phyloP scores from a whole-genome alignment of 23 red algal species.

The Rhodosorus marinus region DNA sequence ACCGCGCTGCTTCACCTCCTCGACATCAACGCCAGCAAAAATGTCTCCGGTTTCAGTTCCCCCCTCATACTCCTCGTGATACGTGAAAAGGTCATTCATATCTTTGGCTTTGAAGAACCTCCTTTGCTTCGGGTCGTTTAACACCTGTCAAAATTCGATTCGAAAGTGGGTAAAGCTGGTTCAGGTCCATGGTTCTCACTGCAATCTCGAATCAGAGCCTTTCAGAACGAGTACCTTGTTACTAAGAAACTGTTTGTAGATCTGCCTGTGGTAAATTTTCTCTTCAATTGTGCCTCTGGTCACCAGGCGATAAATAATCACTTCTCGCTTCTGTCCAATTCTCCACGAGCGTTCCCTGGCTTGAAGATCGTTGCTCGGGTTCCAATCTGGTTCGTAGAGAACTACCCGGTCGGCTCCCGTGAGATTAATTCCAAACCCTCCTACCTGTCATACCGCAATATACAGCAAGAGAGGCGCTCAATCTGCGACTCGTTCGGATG shows the following conservation, averaged over 20 bases:
- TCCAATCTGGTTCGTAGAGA: constrained; percentile 93
- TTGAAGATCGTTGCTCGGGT: constrained; percentile 76
- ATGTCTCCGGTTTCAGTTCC: constrained; percentile 91
- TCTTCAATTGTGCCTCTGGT: constrained; percentile 96
- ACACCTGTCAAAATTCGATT: no score
- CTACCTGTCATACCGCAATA: no score
- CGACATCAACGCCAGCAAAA: constrained; percentile 29
- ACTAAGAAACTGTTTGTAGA: constrained; percentile 82
- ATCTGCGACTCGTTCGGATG: background rate
- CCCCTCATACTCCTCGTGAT: constrained; percentile 46
- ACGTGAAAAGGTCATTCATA: constrained; percentile 73
- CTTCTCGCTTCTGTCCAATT: constrained; percentile 71
- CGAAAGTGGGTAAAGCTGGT: no score
- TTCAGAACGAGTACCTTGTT: constrained; percentile 87
- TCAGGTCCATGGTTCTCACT: no score
- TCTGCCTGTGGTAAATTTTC: constrained; percentile 98
- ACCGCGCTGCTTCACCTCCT: background rate
- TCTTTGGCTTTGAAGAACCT: constrained; percentile 83
- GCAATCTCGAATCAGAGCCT: no score
- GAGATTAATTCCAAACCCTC: constrained; percentile 84
- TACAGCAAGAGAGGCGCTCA: background rate
- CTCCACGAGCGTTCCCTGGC: constrained; percentile 92
- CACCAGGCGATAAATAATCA: constrained; percentile 68
- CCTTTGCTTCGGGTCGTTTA: constrained; percentile 73
- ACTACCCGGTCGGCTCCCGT: constrained; percentile 89